phyloP scores from a whole-genome alignment of 768 basidiomycete genomes.

The Suillus placidus region DNA sequence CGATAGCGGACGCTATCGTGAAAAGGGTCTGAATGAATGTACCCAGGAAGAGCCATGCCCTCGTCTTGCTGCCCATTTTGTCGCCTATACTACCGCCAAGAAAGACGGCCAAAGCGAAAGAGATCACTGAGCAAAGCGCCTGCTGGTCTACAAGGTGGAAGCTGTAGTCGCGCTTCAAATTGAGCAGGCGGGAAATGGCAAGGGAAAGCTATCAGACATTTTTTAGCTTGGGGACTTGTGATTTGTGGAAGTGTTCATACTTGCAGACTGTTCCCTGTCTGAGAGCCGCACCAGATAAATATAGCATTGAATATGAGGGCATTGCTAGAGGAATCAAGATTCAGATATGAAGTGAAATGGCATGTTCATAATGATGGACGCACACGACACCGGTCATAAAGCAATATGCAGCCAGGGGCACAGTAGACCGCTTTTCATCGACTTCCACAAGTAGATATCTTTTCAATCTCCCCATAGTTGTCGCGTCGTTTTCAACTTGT shows the following conservation, averaged over 20 bases:
- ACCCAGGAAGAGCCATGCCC: slow-evolving; percentile 70
- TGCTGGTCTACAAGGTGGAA: slow-evolving; percentile 81
- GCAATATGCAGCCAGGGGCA: slow-evolving; percentile 60
- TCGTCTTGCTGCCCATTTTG: slow-evolving; percentile 63
- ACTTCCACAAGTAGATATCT: slow-evolving; percentile 12
- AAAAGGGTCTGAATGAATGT: slow-evolving; percentile 72
- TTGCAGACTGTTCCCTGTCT: slow-evolving; percentile 73
- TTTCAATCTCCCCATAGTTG: slow-evolving; percentile 11
- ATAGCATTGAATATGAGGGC: slow-evolving; percentile 72
- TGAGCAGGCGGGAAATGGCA: slow-evolving; percentile 76
- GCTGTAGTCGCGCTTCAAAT: slow-evolving; percentile 45
- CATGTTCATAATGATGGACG: slow-evolving; percentile 23
- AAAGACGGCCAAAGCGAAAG: slow-evolving; percentile 71
- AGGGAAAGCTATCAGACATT: slow-evolving; percentile 56
- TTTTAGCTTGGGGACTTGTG: too few species aligned
- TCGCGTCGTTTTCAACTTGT: neutral
- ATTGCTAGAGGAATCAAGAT: slow-evolving; percentile 44
- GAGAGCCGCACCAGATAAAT: slow-evolving; percentile 82
- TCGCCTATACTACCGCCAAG: slow-evolving; percentile 73
- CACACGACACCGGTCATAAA: slow-evolving; percentile 78
- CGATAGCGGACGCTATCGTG: slow-evolving; percentile 69
- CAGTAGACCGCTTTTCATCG: slow-evolving; percentile 35
- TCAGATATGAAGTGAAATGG: slow-evolving; percentile 4
- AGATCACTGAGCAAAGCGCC: slow-evolving; percentile 69
- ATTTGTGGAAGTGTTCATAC: slow-evolving; percentile 33